These are phyloP conservation scores for Leccinum arenicola DNA, from an alignment of 768 basidiomycete genomes.

Conservation along the genomic window DNA sequence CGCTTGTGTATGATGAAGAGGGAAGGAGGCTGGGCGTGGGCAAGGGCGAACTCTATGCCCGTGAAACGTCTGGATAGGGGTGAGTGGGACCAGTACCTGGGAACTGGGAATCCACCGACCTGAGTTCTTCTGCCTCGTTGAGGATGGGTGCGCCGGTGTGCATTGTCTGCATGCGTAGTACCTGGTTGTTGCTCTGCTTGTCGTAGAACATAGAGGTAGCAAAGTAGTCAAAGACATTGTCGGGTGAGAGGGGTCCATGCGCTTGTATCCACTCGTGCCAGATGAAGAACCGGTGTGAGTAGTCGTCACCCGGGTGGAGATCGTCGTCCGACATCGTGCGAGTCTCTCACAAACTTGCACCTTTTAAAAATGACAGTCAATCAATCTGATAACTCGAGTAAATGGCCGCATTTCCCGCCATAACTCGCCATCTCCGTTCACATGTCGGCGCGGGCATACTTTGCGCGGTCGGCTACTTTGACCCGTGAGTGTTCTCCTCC, in stretches of 20 bases:
- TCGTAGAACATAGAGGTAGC: conserved; percentile 91
- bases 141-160: conserved; percentile 73
- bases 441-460: conserved; percentile 42
- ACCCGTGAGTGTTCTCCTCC: conserved; percentile 19
- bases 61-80: conserved; percentile 63
- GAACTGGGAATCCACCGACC: conserved; percentile 31
- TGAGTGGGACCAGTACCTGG: conserved; percentile 2
- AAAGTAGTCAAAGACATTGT: conserved; percentile 90
- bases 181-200: conserved; percentile 90
- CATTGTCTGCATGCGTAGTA: conserved; percentile 90
- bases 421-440: conserved; percentile 31
- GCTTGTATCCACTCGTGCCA: conserved; percentile 93
- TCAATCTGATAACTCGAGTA: not conserved
- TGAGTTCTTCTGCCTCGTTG: conserved; percentile 85
- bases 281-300: conserved; percentile 80
- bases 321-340: conserved; percentile 49
- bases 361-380: not conserved
- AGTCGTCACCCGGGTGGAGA: conserved; percentile 78
- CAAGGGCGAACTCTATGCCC: conserved; percentile 84
- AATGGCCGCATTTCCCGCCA: not conserved
- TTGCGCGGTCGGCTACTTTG: conserved; percentile 37
- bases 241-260: conserved; percentile 69
- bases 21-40: conserved; percentile 74
- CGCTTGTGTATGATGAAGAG: conserved; percentile 90
- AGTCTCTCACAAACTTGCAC: not conserved